Conservation (phyloP, 805 yeast species). For the Cyberlindnera euphorbiae region DNA sequence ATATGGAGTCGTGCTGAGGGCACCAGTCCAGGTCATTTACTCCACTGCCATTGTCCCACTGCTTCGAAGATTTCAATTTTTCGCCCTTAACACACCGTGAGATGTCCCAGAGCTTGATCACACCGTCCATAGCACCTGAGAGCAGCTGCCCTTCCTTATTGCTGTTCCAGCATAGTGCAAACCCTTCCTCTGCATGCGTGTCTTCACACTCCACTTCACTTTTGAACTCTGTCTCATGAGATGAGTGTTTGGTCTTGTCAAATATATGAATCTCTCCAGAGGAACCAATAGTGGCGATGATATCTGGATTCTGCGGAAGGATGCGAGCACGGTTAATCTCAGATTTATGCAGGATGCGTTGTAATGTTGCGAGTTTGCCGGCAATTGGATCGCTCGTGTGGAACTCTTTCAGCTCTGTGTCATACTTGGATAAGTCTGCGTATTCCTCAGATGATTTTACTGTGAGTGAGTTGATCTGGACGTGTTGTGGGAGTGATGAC, state of each 20-base stretch:
- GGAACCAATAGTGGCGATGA: conserved; percentile 67
- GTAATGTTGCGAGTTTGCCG: conserved; percentile 39
- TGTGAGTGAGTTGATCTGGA: conserved; percentile 31
- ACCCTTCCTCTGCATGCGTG: conserved; percentile 48
- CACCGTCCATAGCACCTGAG: conserved; percentile 61
- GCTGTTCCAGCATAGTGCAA: conserved; percentile 73
- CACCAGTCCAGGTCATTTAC: conserved; percentile 74
- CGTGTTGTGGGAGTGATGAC: conserved; percentile 49
- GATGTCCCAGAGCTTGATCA: conserved; percentile 65
- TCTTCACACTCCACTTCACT: conserved; percentile 47
- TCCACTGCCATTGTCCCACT: conserved; percentile 39
- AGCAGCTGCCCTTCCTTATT: conserved; percentile 55
- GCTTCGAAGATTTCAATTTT: conserved; percentile 4
- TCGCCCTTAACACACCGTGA: conserved; percentile 32
- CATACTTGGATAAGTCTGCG: conserved; percentile 31
- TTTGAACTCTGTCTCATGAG: conserved; percentile 35
- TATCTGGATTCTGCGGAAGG: conserved; percentile 84
- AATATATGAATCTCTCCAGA: conserved; percentile 62
- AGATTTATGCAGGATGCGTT: conserved; percentile 61
- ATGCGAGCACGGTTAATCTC: conserved; percentile 69
- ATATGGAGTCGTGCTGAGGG: conserved; percentile 52
- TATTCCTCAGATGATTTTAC: conserved; percentile 22
- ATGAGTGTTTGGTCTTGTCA: conserved; percentile 80
- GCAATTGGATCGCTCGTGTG: conserved; percentile 27
- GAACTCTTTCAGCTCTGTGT: conserved; percentile 30